These are phyloP conservation scores for Rhododendron vialii DNA, from an alignment of 148 eudicot genomes.

Conservation along the genomic window DNA sequence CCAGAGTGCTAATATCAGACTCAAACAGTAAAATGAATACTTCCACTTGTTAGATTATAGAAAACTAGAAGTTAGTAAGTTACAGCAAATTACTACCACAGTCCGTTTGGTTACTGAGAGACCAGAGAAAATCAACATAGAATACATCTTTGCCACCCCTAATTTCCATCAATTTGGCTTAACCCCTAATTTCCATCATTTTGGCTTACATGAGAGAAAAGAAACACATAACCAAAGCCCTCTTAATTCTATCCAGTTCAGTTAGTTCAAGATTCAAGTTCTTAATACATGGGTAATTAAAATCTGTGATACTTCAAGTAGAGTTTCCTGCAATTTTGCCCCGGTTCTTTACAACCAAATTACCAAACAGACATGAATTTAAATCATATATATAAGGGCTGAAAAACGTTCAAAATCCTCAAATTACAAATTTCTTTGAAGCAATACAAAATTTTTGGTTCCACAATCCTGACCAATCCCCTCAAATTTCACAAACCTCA, in stretches of 20 bases:
- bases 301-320: not conserved
- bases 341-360: not conserved
- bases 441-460: not conserved
- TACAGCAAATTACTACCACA: not conserved
- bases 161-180: not conserved
- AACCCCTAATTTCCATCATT: not conserved
- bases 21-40: not conserved
- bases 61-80: not conserved
- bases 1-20: not conserved
- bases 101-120: not conserved
- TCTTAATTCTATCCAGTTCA: not conserved
- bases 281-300: not conserved
- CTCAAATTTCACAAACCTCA: not conserved
- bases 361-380: not conserved
- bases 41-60: not conserved
- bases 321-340: not conserved
- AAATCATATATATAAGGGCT: not conserved
- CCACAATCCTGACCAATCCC: not conserved
- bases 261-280: not conserved
- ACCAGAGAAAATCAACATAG: not conserved
- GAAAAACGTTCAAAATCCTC: not conserved
- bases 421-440: not conserved
- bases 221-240: not conserved
- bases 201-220: not conserved
- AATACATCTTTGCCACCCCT: not conserved